Evolutionary conservation across 1,284 basidiomycete genomes (phyloP).

Genomic region (Apiotrichum brassicae): DNA sequence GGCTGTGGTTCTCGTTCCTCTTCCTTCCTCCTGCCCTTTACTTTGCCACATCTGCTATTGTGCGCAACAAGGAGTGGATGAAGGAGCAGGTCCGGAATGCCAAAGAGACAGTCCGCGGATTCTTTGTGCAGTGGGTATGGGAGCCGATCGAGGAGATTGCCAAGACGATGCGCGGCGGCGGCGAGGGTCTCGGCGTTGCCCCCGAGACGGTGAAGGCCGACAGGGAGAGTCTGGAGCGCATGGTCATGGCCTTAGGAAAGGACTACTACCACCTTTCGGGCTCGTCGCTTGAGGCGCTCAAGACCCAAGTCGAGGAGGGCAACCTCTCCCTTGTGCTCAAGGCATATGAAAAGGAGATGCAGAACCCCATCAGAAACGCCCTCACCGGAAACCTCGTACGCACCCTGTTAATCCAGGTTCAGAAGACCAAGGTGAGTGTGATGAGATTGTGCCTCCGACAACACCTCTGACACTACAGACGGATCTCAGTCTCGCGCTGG

Average conservation of each 20-base stretch:
- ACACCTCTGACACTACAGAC: conserved; percentile 53
- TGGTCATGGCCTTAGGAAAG: conserved; percentile 76
- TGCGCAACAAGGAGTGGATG: conserved; percentile 44
- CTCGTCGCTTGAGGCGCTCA: conserved; percentile 60
- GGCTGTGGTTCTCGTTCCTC: conserved; percentile 46
- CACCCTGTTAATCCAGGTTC: conserved; percentile 84
- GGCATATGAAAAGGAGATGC: conserved; percentile 89
- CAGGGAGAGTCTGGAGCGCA: conserved; percentile 77
- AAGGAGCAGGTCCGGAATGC: conserved; percentile 57
- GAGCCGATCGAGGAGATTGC: conserved; percentile 78
- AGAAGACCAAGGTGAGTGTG: conserved; percentile 82
- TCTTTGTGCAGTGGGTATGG: conserved; percentile 77
- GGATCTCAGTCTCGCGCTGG: conserved; percentile 81
- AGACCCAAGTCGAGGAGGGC: conserved; percentile 64
- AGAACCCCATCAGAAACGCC: conserved; percentile 71
- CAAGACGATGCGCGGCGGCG: conserved; percentile 61
- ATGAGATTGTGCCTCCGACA: too few relatives aligned
- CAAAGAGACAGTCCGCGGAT: conserved; percentile 64
- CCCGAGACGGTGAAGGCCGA: conserved; percentile 45
- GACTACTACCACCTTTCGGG: conserved; percentile 59
- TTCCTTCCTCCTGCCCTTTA: conserved; percentile 40
- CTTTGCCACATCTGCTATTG: conserved; percentile 20
- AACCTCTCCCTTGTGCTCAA: conserved; percentile 83
- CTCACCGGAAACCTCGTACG: conserved; percentile 75
- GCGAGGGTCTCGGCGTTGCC: conserved; percentile 51